Evolutionary conservation across 306 rosid species (phyloP).

Genomic region (Sphenostylis stenocarpa): DNA sequence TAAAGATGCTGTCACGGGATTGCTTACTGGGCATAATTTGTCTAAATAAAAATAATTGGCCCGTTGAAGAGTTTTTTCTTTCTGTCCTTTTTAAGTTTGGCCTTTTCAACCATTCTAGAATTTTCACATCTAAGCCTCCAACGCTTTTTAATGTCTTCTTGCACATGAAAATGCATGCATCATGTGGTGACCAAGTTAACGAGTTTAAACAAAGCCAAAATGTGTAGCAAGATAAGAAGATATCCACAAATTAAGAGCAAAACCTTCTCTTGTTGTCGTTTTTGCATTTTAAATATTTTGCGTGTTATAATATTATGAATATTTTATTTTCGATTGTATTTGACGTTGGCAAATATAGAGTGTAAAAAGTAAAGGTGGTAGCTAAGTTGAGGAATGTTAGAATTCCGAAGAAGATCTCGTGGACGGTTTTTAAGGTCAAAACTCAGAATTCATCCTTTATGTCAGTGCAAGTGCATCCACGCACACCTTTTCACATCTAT

Average conservation of each 20-base stretch:
- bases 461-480: constrained; percentile 42
- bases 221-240: neutral
- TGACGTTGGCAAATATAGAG: neutral
- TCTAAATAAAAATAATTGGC: constrained; percentile 5
- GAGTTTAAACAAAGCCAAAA: neutral
- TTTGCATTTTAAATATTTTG: neutral
- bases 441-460: constrained; percentile 29
- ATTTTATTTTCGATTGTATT: neutral
- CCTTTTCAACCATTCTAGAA: constrained; percentile 23
- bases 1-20: constrained; percentile 26
- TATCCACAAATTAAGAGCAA: no score
- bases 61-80: neutral
- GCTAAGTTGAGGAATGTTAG: neutral
- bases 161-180: neutral
- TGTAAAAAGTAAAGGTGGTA: neutral
- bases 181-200: neutral
- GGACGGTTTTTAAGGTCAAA: neutral
- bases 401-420: constrained; percentile 21
- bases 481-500: constrained; percentile 9
- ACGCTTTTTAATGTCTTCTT: constrained; percentile 19
- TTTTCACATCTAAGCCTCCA: neutral
- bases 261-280: neutral
- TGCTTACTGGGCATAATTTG: constrained; percentile 5
- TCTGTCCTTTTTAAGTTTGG: constrained; percentile 22
- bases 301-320: neutral